A percentile compares a stretch with the other conserved stretches of the same genome.
Conservation (phyloP, 805 yeast genomes). For the Ogataea dorogensis region DNA sequence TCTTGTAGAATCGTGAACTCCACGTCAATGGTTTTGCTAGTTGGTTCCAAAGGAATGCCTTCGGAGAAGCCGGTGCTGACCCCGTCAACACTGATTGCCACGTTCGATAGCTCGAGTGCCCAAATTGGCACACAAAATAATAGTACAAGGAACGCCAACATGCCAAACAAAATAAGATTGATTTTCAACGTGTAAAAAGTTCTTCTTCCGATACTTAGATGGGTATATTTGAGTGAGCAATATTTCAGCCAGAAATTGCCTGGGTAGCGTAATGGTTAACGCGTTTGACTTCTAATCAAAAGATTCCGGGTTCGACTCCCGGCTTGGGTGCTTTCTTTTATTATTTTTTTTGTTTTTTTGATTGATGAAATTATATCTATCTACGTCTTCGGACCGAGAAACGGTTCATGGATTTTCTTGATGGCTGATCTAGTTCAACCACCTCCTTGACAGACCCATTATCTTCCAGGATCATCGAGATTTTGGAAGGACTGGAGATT, state of each 20-base stretch:
- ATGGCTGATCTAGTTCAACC: neutral
- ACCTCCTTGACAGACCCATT: constrained; percentile 6
- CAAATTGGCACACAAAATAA: constrained; percentile 5
- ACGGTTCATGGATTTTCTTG: neutral
- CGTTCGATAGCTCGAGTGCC: constrained; percentile 5
- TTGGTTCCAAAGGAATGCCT: constrained; percentile 9
- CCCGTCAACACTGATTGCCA: constrained; percentile 10
- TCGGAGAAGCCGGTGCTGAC: constrained; percentile 5
- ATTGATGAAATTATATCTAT: neutral
- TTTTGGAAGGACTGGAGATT: too few species aligned
- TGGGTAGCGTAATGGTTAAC: constrained; percentile 66
- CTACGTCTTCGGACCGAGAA: neutral
- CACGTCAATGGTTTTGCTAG: constrained; percentile 9
- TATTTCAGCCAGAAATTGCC: constrained; percentile 35
- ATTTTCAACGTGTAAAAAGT: constrained; percentile 6
- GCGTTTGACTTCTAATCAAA: constrained; percentile 66
- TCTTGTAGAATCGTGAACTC: constrained; percentile 16
- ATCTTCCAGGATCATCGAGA: constrained; percentile 8
- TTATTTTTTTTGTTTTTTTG: neutral
- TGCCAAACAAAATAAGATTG: constrained; percentile 1
- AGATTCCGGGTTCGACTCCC: constrained; percentile 65
- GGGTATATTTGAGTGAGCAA: too few species aligned
- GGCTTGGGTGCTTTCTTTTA: constrained; percentile 36
- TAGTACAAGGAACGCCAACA: constrained; percentile 8
- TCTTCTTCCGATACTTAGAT: neutral